Conservation (phyloP, 2,329 filamentous ascomycete species). For the Metarhizium brunneum region DNA sequence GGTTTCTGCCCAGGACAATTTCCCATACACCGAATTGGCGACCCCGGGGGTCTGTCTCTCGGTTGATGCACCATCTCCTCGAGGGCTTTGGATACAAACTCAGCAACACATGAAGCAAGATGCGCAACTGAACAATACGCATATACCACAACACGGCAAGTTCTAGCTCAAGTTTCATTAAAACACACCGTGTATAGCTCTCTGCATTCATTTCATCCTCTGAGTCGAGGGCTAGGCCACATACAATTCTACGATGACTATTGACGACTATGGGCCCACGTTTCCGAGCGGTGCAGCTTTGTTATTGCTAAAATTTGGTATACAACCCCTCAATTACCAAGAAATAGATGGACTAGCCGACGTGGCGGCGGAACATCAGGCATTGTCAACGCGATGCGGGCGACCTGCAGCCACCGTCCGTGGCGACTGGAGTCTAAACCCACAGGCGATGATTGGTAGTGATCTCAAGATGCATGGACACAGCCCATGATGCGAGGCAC, state of each 20-base stretch:
- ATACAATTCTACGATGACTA: neutral
- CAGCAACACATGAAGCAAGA: too few relatives aligned
- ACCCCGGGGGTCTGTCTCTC: neutral
- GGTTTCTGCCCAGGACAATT: neutral
- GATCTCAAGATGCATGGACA: neutral
- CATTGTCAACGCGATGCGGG: neutral
- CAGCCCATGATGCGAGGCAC: neutral
- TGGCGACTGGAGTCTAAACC: neutral
- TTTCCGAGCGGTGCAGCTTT: neutral
- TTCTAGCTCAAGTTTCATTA: too few relatives aligned
- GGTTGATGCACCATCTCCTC: neutral
- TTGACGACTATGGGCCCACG: neutral
- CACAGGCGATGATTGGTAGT: neutral
- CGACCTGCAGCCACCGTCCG: neutral
- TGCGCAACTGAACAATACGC: too few relatives aligned
- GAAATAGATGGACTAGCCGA: too few relatives aligned
- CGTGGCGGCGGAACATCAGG: neutral
- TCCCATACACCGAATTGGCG: neutral
- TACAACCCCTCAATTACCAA: too few relatives aligned
- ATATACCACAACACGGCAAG: too few relatives aligned
- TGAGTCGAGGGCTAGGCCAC: neutral
- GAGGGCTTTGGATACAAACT: neutral
- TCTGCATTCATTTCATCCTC: too few relatives aligned
- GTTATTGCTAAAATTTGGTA: neutral
- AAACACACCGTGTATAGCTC: too few relatives aligned